Evolutionary conservation across 2,329 filamentous ascomycete species (phyloP), one percentile per base, ranked within the genome.

Genomic region (Fusarium falciforme): DNA sequence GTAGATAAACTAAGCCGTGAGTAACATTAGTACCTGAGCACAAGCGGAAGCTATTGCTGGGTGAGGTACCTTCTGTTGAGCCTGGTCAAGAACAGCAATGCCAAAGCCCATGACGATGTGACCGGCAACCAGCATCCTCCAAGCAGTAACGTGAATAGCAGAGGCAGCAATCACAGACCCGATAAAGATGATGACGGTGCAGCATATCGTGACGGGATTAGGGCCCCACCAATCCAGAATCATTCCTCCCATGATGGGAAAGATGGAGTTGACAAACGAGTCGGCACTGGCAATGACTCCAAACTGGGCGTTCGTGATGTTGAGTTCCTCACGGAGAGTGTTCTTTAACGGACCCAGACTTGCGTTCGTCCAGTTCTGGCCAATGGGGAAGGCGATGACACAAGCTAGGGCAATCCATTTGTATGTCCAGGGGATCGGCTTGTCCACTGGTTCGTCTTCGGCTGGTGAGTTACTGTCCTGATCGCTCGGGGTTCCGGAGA

Each of bases 211-310:
- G 16, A 76, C 69, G 12, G 67, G 36, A 22, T 78, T 77, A 2
- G 75, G 75, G 0, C 76, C 74, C 74, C 75, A 77, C 75, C 76
- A 78, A 52, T 78, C 76, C 10, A 78, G 66, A 33, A 76, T 69
- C 59, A 78, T 40, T 6, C 76, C 74, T 1, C 75, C 75, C 3
- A 76, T 11, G 9, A 77, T 78, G 16, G 76, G 74, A 27, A 78
- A 76, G n/a, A 77, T 64, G 12, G 75, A 70, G 65, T 78, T 78
- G 52, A 78, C 73, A 31, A 78, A 77, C 11, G 76, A 63, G 47
- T 78, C 76, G 10, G 76, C 75, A 52, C 72, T 77, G 66, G 62
- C 65, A 27, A 77, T 76, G 25, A 78, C 75, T n/a, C 74, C 76
- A 52, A 78, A 77, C 47, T 78, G 76, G 8, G 75, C 68, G 25